phyloP scores from a whole-genome alignment of 352 stramenopile species.

The Phytophthora crassamura region DNA sequence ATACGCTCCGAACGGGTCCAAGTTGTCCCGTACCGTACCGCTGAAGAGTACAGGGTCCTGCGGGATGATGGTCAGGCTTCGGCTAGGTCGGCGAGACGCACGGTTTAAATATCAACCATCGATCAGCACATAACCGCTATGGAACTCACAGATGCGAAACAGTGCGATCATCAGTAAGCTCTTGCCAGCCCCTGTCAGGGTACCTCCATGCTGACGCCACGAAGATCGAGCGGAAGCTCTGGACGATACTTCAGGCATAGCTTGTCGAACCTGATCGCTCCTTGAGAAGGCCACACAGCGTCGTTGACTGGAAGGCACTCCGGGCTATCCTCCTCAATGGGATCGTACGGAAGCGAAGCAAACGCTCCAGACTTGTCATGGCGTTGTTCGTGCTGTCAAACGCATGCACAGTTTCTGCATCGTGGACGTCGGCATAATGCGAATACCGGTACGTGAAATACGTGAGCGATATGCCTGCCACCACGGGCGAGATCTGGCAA shows the following conservation, averaged over 20 bases:
- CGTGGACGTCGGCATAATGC: too few species aligned
- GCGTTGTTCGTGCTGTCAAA: too few species aligned
- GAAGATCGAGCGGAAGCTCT: constrained; percentile 41
- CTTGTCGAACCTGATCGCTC: constrained; percentile 25
- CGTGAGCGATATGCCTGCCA: too few species aligned
- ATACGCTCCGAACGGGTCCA: constrained; percentile 89
- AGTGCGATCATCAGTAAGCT: constrained; percentile 42
- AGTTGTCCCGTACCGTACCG: constrained; percentile 85
- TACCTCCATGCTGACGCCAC: constrained; percentile 28
- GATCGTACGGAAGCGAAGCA: too few species aligned
- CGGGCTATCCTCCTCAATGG: too few species aligned
- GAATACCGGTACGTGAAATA: too few species aligned
- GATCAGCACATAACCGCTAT: constrained; percentile 76
- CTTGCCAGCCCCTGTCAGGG: constrained; percentile 43
- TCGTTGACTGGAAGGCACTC: too few species aligned
- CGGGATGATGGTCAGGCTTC: constrained; percentile 40
- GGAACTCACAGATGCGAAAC: constrained; percentile 4
- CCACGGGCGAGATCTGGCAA: too few species aligned
- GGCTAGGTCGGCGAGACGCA: constrained; percentile 44
- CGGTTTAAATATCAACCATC: constrained; percentile 77
- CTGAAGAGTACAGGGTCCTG: constrained; percentile 70
- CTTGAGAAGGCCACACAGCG: constrained; percentile 24
- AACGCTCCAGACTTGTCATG: too few species aligned
- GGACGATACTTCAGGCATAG: constrained; percentile 39
- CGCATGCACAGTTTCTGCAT: too few species aligned